Conservation (phyloP, 1,139 yeast genomes). For the Casaregolazyma lundiana region DNA sequence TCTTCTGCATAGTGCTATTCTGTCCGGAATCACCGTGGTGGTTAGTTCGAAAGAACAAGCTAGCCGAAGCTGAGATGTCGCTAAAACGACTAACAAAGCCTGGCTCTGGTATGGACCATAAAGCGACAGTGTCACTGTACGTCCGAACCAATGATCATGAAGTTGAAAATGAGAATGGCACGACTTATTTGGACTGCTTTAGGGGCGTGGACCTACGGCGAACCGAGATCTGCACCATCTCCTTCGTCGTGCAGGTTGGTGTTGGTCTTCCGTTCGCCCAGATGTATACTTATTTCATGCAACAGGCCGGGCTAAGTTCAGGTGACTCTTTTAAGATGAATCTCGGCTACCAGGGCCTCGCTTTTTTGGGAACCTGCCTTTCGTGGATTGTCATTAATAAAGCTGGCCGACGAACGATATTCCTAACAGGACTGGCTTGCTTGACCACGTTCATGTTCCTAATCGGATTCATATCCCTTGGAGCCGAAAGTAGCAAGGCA, state of each 20-base stretch:
- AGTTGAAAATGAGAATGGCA: constrained; percentile 31
- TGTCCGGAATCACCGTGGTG: constrained; percentile 57
- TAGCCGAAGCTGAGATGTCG: constrained; percentile 35
- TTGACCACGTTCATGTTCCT: constrained; percentile 39
- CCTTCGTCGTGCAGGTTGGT: constrained; percentile 47
- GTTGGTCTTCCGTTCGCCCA: constrained; percentile 43
- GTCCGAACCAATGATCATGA: constrained; percentile 45
- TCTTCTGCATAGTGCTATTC: constrained; percentile 42
- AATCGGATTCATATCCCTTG: constrained; percentile 20
- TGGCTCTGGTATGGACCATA: too few species aligned
- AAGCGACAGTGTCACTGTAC: constrained; percentile 32
- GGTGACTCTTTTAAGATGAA: constrained; percentile 16
- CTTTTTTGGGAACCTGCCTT: constrained; percentile 43
- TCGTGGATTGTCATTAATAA: constrained; percentile 48
- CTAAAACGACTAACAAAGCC: constrained; percentile 20
- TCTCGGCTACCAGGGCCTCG: constrained; percentile 34
- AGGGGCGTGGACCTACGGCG: constrained; percentile 47
- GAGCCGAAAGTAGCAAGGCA: constrained; percentile 10
- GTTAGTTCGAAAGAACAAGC: constrained; percentile 38
- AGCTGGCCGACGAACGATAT: constrained; percentile 46
- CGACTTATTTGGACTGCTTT: constrained; percentile 46
- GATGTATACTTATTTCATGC: constrained; percentile 18
- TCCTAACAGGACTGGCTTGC: constrained; percentile 40
- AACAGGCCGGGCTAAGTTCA: constrained; percentile 19
- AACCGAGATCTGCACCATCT: constrained; percentile 46